Conservation (phyloP, 2,329 filamentous ascomycete genomes). For the Fusarium algeriense region DNA sequence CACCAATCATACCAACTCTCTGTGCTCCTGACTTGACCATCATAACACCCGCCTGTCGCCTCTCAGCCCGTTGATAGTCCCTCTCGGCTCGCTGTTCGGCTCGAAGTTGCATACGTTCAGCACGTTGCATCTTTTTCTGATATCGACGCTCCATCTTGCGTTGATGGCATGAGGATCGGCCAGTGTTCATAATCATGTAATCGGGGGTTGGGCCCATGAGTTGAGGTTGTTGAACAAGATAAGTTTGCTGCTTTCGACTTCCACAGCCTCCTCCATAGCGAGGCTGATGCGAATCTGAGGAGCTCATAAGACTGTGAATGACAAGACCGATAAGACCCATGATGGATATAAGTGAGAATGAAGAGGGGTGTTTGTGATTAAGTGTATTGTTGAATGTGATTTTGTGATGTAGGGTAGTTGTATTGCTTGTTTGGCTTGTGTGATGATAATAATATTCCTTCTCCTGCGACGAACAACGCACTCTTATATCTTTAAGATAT, state of each 20-base stretch:
- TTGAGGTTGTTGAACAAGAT: slow-evolving; percentile 14
- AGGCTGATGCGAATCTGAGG: neutral
- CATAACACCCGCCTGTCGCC: slow-evolving; percentile 28
- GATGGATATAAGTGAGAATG: neutral
- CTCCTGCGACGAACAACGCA: neutral
- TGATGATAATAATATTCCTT: neutral
- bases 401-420: slow-evolving; percentile 5
- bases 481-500: slow-evolving; percentile 22
- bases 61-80: slow-evolving; percentile 21
- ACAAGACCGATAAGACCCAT: slow-evolving; percentile 42
- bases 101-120: slow-evolving; percentile 39
- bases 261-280: slow-evolving; percentile 3
- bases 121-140: slow-evolving; percentile 36
- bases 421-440: neutral
- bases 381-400: neutral
- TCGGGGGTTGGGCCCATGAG: neutral
- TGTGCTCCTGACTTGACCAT: slow-evolving; percentile 15
- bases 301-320: slow-evolving; percentile 7
- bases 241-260: slow-evolving; percentile 2
- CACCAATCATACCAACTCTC: slow-evolving; percentile 1
- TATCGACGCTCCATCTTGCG: slow-evolving; percentile 37
- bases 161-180: slow-evolving; percentile 17
- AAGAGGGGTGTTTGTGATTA: neutral
- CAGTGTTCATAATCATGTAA: neutral
- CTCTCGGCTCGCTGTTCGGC: slow-evolving; percentile 36